Percentiles rank a stretch among this genome's conserved stretches.
Conservation (phyloP, 139 green algal genomes). For the Closterium sp. region DNA sequence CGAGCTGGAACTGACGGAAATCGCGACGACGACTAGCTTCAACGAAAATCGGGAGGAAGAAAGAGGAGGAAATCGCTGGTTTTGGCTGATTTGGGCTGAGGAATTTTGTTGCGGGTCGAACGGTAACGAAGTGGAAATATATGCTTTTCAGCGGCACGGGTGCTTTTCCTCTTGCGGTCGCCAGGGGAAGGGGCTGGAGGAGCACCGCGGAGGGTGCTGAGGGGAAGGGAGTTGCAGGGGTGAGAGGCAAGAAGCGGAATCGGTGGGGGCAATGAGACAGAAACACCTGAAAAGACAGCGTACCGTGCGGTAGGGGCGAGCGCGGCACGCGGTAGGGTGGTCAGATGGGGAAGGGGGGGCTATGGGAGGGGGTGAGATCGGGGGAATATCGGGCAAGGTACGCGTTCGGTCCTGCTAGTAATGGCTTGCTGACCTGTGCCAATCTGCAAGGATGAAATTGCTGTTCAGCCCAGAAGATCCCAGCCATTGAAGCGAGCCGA, state of each 20-base stretch:
- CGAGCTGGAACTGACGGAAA: not conserved
- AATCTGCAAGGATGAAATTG: not conserved
- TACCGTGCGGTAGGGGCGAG: not conserved
- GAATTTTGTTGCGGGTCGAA: not conserved
- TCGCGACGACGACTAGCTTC: not conserved
- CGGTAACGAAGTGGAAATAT: not conserved
- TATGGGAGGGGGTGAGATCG: too few species aligned
- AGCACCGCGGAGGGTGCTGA: too few species aligned
- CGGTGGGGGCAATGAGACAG: too few species aligned
- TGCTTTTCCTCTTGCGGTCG: not conserved
- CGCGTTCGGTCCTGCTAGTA: too few species aligned
- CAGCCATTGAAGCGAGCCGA: not conserved
- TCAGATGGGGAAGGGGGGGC: too few species aligned
- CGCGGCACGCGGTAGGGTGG: too few species aligned
- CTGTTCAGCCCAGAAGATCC: not conserved
- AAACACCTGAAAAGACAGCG: too few species aligned
- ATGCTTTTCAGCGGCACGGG: not conserved
- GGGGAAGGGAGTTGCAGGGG: too few species aligned
- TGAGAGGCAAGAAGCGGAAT: not conserved
- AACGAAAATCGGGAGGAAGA: not conserved
- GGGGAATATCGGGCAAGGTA: not conserved
- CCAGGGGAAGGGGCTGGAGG: not conserved
- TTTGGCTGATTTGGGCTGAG: not conserved
- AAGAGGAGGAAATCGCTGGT: not conserved
- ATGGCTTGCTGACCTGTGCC: too few species aligned